Base-by-base conservation (phyloP, 108 stramenopile genomes). In the Asterionellopsis glacialis region DNA sequence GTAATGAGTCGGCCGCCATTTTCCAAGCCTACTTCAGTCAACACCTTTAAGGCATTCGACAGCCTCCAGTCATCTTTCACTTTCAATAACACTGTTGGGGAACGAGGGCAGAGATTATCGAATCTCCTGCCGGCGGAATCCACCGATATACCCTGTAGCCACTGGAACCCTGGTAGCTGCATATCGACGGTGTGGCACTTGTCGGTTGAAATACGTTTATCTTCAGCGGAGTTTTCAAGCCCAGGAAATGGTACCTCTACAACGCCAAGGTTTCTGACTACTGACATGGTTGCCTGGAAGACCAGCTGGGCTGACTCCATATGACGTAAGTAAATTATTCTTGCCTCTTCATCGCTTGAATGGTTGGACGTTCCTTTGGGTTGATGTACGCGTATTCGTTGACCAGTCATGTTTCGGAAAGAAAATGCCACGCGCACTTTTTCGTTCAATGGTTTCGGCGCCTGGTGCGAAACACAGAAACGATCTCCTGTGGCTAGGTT, bases 371-470 rank as follows among this genome's bases (percentile, higher is more conserved):
- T 49, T 18, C 16, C 33, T 18, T 60, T 45, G 23, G 45, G 73
- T 65, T 91, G 85, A 44, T 96, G 89, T 45, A 90, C 70, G 16
- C 97, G 72, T 16, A 95, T 61, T 59, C 78, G 76, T 52, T 98
- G 92, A 14, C 97, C 97, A 28, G 92, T 91, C 19, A 84, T 58
- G 62, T 98, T 98, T 14, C 73, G 65, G 12, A 96, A 51, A 9
- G 95, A 92, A 74, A 95, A 98, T 9, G 95, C 93, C 41, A 94
- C 83, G 16, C 94, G 76, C 45, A 89, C 88, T 16, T 77, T 66
- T 16, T 57, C 59, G 16, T 70, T 58, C 33, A 94, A 54, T 9
- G 72, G 59, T 25, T 81, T 80, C 11, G 78, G 75, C 28, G 63
- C 52, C 40, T 86, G 67, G 61, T 96, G 95, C 12, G 69, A 48